phyloP scores from a whole-genome alignment of 176 grass and related monocot species.

The Musa itinerans region DNA sequence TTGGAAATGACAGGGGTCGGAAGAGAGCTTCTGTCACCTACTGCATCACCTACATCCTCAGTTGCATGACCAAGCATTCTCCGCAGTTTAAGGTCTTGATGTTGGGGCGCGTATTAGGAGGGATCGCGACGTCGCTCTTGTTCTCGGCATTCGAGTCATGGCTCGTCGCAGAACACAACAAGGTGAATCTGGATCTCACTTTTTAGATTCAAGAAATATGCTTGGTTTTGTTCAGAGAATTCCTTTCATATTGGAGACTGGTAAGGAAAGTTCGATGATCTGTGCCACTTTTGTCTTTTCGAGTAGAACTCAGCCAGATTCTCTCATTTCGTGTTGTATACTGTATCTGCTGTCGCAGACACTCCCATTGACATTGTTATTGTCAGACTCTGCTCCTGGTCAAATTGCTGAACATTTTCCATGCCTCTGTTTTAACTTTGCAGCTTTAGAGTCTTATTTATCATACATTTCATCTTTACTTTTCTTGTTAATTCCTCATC shows the following conservation, averaged over 20 bases:
- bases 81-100: conserved; percentile 17
- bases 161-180: conserved; percentile 23
- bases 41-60: conserved; percentile 16
- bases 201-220: neutral
- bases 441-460: neutral
- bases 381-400: no score
- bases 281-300: neutral
- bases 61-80: conserved; percentile 21
- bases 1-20: conserved; percentile 11
- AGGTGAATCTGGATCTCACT: neutral
- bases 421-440: neutral
- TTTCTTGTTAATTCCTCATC: no score
- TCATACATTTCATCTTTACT: neutral
- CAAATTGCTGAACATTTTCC: neutral
- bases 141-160: conserved; percentile 23
- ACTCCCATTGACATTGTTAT: no score
- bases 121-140: conserved; percentile 15
- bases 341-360: no score
- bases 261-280: neutral
- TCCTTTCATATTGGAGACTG: neutral
- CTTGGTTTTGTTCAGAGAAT: neutral
- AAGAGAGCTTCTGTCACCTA: conserved; percentile 19
- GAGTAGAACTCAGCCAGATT: neutral
- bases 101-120: conserved; percentile 16
- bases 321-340: no score